Evolutionary conservation across 2,329 filamentous ascomycete species (phyloP).

Genomic region (Ustulina deusta): DNA sequence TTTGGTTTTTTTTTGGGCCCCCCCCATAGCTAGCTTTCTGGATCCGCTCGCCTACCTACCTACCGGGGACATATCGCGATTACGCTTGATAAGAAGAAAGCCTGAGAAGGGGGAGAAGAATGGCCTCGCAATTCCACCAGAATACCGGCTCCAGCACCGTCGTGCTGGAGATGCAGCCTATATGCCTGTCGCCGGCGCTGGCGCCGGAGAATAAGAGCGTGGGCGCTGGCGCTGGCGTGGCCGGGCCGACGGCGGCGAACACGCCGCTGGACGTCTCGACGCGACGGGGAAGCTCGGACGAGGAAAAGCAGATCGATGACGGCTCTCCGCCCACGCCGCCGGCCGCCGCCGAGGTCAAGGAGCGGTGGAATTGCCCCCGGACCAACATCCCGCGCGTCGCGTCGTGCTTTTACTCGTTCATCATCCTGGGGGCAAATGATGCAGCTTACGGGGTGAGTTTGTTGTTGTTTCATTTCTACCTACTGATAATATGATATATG

Average conservation of each 20-base stretch:
- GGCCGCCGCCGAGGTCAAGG: slow-evolving; percentile 44
- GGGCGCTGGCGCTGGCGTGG: background rate
- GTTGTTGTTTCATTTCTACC: background rate
- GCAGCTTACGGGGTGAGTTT: slow-evolving; percentile 66
- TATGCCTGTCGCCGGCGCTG: slow-evolving; percentile 17
- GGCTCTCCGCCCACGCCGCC: slow-evolving; percentile 40
- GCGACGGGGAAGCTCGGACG: slow-evolving; percentile 31
- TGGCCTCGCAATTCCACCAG: slow-evolving; percentile 30
- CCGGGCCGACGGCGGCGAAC: too few relatives aligned
- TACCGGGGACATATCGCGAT: background rate
- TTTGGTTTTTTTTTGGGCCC: too few relatives aligned
- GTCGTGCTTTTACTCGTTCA: slow-evolving; percentile 68
- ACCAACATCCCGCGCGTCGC: slow-evolving; percentile 62
- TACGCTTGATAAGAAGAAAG: background rate
- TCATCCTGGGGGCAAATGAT: slow-evolving; percentile 70
- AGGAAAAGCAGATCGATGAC: slow-evolving; percentile 35
- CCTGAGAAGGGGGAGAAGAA: background rate
- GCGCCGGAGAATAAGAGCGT: slow-evolving; percentile 11
- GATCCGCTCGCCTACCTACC: too few relatives aligned
- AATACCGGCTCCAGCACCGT: slow-evolving; percentile 33
- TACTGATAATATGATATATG: slow-evolving; percentile 29
- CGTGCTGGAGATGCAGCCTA: slow-evolving; percentile 32
- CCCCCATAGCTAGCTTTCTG: too few relatives aligned
- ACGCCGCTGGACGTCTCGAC: background rate
- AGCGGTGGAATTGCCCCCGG: slow-evolving; percentile 64